A percentile compares a stretch with the other conserved stretches of the same genome.
Evolutionary conservation across 768 basidiomycete genomes (phyloP).

Genomic region (Lactarius vividus): DNA sequence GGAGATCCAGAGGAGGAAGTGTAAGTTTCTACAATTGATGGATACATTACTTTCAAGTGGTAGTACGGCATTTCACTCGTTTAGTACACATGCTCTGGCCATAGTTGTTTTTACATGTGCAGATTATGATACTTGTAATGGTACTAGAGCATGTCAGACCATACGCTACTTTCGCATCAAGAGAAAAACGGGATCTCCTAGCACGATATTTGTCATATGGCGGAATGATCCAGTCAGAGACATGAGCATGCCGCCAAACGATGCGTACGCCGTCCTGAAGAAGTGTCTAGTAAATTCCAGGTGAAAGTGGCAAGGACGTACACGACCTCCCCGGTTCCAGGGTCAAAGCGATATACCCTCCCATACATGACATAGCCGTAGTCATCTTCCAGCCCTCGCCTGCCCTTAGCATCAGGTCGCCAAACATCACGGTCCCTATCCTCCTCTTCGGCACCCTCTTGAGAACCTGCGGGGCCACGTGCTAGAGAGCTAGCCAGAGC

Average conservation of each 20-base stretch:
- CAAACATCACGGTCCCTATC: conserved; percentile 79
- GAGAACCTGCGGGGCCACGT: conserved; percentile 47
- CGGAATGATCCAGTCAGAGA: conserved; percentile 90
- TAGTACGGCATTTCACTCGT: neutral
- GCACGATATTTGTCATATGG: conserved; percentile 87
- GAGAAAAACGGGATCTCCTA: conserved; percentile 90
- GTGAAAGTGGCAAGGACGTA: conserved; percentile 41
- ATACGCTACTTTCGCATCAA: conserved; percentile 60
- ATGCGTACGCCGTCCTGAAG: conserved; percentile 87
- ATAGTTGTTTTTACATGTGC: neutral
- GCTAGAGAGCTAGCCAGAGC: conserved; percentile 81
- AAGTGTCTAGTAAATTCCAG: conserved; percentile 22
- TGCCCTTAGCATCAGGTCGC: conserved; percentile 82
- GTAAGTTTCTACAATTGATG: conserved; percentile 33
- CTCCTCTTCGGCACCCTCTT: conserved; percentile 55
- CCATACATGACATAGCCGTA: conserved; percentile 99
- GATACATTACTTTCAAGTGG: neutral
- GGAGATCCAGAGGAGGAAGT: conserved; percentile 91
- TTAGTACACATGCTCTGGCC: neutral
- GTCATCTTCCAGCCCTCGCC: conserved; percentile 83
- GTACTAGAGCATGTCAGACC: neutral
- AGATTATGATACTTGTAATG: neutral
- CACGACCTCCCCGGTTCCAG: conserved; percentile 81
- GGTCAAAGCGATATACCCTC: conserved; percentile 98
- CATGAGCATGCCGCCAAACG: conserved; percentile 94